A percentile compares a stretch with the other conserved stretches of the same genome.
phyloP scores from a whole-genome alignment of 352 stramenopile genomes.

The Globisporangium iwayamae region DNA sequence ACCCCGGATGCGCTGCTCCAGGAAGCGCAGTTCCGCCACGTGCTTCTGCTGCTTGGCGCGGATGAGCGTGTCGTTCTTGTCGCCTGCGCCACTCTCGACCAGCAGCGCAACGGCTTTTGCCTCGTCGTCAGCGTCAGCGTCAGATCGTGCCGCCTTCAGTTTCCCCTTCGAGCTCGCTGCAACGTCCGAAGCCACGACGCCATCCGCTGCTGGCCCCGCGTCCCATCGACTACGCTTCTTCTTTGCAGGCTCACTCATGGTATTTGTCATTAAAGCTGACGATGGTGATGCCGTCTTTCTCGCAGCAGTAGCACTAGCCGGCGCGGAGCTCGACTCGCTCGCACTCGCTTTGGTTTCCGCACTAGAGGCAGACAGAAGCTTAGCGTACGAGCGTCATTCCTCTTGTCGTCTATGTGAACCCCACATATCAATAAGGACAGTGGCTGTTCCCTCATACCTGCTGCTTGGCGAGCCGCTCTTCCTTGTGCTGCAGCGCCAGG shows the following conservation, averaged over 20 bases:
- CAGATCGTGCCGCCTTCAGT: background rate
- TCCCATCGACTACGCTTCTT: constrained; percentile 21
- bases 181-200: too few species aligned
- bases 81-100: background rate
- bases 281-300: background rate
- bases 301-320: background rate
- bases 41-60: constrained; percentile 24
- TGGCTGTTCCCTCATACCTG: background rate
- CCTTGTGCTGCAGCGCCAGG: constrained; percentile 21
- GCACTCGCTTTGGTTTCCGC: background rate
- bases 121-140: background rate
- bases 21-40: constrained; percentile 17
- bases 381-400: constrained; percentile 3
- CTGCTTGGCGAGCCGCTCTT: constrained; percentile 14
- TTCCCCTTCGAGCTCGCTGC: background rate
- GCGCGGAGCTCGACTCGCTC: background rate
- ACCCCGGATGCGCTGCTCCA: constrained; percentile 22
- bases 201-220: background rate
- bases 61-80: background rate
- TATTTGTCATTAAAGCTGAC: background rate
- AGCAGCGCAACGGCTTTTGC: constrained; percentile 1
- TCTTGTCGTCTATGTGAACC: background rate
- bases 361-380: constrained; percentile 8
- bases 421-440: background rate
- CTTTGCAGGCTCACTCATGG: background rate